Evolutionary conservation across 1,139 yeast species (phyloP).

Genomic region (Diutina siamensis): DNA sequence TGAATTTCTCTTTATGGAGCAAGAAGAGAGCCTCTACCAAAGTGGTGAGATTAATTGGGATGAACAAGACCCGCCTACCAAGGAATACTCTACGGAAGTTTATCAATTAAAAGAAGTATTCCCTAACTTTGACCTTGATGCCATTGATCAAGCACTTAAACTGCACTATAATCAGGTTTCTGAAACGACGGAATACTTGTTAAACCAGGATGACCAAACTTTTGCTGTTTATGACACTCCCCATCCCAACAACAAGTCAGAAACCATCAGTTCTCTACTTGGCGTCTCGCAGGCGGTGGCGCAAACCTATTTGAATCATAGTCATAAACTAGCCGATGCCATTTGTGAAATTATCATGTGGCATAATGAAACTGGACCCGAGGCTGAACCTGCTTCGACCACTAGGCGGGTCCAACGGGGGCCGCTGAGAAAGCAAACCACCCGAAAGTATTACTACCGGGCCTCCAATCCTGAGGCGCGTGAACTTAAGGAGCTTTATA

Average conservation of each 20-base stretch:
- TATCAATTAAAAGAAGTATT: background rate
- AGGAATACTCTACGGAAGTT: too few relatives aligned
- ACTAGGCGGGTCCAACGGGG: slow-evolving; percentile 1
- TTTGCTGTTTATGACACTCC: background rate
- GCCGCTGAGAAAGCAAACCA: background rate
- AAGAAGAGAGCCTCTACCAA: too few relatives aligned
- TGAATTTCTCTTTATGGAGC: background rate
- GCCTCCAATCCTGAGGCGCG: background rate
- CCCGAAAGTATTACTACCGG: background rate
- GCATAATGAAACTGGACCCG: background rate
- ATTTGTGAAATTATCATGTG: background rate
- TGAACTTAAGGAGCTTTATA: background rate
- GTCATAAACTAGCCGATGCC: background rate
- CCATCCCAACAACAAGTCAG: background rate
- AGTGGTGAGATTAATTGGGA: too few relatives aligned
- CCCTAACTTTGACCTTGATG: background rate
- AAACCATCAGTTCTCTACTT: background rate
- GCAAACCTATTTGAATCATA: background rate
- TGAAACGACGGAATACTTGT: background rate
- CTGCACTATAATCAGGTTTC: background rate
- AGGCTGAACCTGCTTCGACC: background rate
- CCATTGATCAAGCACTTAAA: background rate
- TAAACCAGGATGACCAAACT: background rate
- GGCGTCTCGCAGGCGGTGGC: background rate
- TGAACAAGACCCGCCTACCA: too few relatives aligned